These are phyloP conservation scores for Macroventuria anomochaeta DNA, from an alignment of 2,329 filamentous ascomycete species.

Conservation along the genomic window DNA sequence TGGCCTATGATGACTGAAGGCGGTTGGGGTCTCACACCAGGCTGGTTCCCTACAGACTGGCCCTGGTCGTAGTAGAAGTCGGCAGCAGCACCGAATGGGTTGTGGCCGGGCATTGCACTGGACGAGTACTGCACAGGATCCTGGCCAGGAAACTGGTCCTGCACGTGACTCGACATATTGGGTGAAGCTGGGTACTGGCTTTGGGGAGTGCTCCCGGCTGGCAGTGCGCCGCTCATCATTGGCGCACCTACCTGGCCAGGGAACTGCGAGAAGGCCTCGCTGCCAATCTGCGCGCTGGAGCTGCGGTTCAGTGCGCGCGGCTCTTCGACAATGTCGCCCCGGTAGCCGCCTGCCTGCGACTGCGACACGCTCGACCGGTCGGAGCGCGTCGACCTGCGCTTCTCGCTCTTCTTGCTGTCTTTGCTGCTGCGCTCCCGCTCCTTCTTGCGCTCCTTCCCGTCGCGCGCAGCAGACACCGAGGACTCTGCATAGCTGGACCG, in stretches of 20 bases:
- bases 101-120: conserved; percentile 53
- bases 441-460: conserved; percentile 39
- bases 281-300: conserved; percentile 41
- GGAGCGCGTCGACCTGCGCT: conserved; percentile 40
- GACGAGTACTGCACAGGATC: conserved; percentile 55
- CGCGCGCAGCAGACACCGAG: conserved; percentile 36
- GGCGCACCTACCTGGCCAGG: conserved; percentile 44
- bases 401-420: conserved; percentile 35
- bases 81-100: conserved; percentile 61
- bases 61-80: conserved; percentile 70
- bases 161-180: conserved; percentile 54
- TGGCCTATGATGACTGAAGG: conserved; percentile 62
- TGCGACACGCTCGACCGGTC: conserved; percentile 34
- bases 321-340: conserved; percentile 42
- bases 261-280: conserved; percentile 44
- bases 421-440: conserved; percentile 30
- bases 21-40: conserved; percentile 62
- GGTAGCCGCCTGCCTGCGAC: conserved; percentile 37
- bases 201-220: conserved; percentile 21
- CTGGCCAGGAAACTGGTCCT: conserved; percentile 66
- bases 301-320: conserved; percentile 31
- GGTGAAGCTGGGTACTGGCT: conserved; percentile 27
- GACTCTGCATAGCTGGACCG: conserved; percentile 41
- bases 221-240: conserved; percentile 46
- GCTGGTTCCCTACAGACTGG: conserved; percentile 64